These are phyloP conservation scores for Smithsoniella earleae DNA, from an alignment of 163 green algal species.

Conservation along the genomic window DNA sequence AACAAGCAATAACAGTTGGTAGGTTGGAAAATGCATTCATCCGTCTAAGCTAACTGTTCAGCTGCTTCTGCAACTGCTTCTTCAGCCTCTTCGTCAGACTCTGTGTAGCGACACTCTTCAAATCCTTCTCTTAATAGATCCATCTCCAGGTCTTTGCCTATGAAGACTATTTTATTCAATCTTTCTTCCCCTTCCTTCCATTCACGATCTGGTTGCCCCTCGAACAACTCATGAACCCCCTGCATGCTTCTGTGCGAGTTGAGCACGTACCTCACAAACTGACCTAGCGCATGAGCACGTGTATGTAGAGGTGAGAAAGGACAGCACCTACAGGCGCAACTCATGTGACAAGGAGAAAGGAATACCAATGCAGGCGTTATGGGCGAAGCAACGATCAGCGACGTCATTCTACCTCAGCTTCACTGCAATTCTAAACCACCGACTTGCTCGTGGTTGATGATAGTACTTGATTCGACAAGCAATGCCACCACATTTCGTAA, in stretches of 20 bases:
- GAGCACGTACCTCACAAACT: not conserved
- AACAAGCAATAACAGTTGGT: not conserved
- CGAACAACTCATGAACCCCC: constrained; percentile 78
- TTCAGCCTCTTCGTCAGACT: constrained; percentile 6
- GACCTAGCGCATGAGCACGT: too few relatives aligned
- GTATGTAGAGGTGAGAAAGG: too few relatives aligned
- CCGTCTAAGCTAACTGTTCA: not conserved
- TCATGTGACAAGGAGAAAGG: too few relatives aligned
- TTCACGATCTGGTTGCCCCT: constrained; percentile 51
- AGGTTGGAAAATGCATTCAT: not conserved
- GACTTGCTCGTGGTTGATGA: not conserved
- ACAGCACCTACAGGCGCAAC: too few relatives aligned
- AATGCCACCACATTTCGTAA: not conserved
- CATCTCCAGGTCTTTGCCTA: constrained; percentile 64
- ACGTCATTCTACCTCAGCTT: not conserved
- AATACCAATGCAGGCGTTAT: too few relatives aligned
- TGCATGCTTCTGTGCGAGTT: constrained; percentile 35
- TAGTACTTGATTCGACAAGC: not conserved
- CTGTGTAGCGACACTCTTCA: constrained; percentile 36
- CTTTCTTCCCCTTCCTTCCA: constrained; percentile 59
- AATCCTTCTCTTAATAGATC: constrained; percentile 42
- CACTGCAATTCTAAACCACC: not conserved
- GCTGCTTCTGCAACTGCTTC: not conserved
- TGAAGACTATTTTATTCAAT: constrained; percentile 85
- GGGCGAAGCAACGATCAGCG: not conserved